Conservation (phyloP, 371 early-diverging fungal species). For the Saksenaea oblongispora region DNA sequence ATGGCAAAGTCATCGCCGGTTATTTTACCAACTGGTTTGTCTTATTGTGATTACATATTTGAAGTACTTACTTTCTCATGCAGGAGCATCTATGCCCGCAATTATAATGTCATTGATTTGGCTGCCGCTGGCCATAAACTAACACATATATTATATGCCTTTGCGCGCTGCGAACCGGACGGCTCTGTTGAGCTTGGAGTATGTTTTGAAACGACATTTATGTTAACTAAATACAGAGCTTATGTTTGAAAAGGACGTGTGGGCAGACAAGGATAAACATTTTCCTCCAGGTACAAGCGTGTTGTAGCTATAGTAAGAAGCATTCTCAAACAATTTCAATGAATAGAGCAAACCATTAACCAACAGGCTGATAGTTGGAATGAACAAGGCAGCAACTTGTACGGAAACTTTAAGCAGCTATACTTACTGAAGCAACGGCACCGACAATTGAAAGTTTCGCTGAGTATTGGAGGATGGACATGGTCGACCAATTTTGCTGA, state of each 20-base stretch:
- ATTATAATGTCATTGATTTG: constrained; percentile 65
- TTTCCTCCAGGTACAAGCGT: constrained; percentile 32
- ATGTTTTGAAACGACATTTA: background rate
- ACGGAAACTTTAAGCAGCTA: constrained; percentile 82
- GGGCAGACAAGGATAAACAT: constrained; percentile 51
- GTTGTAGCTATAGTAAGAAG: background rate
- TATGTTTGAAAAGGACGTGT: constrained; percentile 30
- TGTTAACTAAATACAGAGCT: background rate
- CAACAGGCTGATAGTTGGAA: constrained; percentile 60
- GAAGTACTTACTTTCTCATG: background rate
- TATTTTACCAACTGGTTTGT: constrained; percentile 37
- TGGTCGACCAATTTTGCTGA: constrained; percentile 83
- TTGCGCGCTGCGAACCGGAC: constrained; percentile 76
- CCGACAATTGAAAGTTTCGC: constrained; percentile 66
- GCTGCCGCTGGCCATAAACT: constrained; percentile 59
- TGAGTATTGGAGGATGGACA: constrained; percentile 91
- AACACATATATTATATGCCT: constrained; percentile 87
- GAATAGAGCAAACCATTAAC: constrained; percentile 42
- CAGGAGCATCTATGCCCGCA: constrained; percentile 78
- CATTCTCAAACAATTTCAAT: background rate
- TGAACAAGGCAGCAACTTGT: constrained; percentile 64
- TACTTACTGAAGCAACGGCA: constrained; percentile 72
- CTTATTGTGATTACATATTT: background rate
- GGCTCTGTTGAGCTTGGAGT: constrained; percentile 67
- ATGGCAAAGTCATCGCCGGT: constrained; percentile 36